Evolutionary conservation across 1,284 basidiomycete genomes (phyloP), one percentile per base, ranked within the genome.

Genomic region (Peniophora sp.): DNA sequence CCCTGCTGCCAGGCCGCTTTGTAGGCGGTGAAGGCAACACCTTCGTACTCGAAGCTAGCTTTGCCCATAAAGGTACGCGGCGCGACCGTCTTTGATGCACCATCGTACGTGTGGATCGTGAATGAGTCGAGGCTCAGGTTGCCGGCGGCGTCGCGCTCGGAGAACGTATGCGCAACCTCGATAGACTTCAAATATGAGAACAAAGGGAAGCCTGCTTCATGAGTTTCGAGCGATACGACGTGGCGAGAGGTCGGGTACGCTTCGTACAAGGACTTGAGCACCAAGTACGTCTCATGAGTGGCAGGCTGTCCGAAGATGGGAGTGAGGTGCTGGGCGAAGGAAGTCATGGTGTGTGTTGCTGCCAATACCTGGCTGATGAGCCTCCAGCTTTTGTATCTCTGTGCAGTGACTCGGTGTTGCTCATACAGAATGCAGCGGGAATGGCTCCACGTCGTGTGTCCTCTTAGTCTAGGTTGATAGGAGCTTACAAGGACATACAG

Each of bases 1-100:
- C 48, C 45, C n/a, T 41, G 38, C 11, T 25, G 14, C 60, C 60
- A 63, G 11, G 54, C 49, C 12, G 54, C 54, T 39, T 59, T 59
- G 52, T 56, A 59, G 10, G 55, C 59, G n/a, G 48, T 48, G 51
- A 58, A 61, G 8, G 50, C 45, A 36, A 49, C 53, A 3, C 50
- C 51, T 9, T 54, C 49, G 50, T 56, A 59, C 3, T n/a, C 45
- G 52, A 63, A 63, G 10, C 47, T 44, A 3, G 54, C 20, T 14
- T 53, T 35, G 2, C 61, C 61, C 32, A 49, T 49, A 44, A 57
- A 16, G 34, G 57, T 50, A 24, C 49, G 20, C 44, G 27, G 32
- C 23, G 27, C 27, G 19, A 50, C 39, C 39, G 10, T 23, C 10
- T 45, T 17, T 23, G 38, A 6, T n/a, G 10, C 19, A 16, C 19